Evolutionary conservation across 306 rosid species (phyloP).

Genomic region (Coriaria nepalensis): DNA sequence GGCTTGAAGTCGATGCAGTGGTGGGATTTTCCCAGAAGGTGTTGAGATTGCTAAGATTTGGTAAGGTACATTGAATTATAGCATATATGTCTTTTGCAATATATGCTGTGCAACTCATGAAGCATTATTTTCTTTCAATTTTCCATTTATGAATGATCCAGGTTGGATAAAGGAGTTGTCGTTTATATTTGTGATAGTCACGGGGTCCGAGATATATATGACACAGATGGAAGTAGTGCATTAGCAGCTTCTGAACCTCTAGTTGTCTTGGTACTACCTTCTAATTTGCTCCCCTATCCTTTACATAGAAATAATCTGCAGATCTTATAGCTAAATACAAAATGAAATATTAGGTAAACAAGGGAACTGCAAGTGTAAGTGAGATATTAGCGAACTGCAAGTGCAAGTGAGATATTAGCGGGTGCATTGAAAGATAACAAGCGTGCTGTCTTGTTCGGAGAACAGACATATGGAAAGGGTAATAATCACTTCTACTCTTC

Average conservation of each 20-base stretch:
- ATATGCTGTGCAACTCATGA: constrained; percentile 6
- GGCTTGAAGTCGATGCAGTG: constrained; percentile 59
- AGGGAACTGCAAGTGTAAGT: constrained; percentile 99
- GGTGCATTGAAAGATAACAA: constrained; percentile 95
- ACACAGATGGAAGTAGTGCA: constrained; percentile 86
- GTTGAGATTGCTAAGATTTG: constrained; percentile 92
- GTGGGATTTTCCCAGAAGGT: constrained; percentile 98
- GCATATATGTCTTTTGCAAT: constrained; percentile 1
- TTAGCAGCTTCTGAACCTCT: constrained; percentile 78
- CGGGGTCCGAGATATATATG: constrained; percentile 88
- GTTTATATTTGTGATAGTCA: constrained; percentile 82
- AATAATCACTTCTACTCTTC: constrained; percentile 15
- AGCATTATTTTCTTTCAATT: constrained; percentile 13
- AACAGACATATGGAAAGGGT: constrained; percentile 97
- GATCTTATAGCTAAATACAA: background rate
- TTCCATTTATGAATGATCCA: too few species aligned
- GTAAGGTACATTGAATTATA: constrained; percentile 34
- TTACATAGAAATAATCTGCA: background rate
- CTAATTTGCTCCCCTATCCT: background rate
- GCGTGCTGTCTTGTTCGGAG: constrained; percentile 82
- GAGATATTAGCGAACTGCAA: constrained; percentile 95
- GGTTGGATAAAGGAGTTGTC: constrained; percentile 97
- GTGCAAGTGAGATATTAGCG: constrained; percentile 96
- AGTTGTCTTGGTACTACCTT: constrained; percentile 58
- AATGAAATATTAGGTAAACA: constrained; percentile 48